Conservation (phyloP, 2,329 filamentous ascomycete species). For the Aspergillus candidus region DNA sequence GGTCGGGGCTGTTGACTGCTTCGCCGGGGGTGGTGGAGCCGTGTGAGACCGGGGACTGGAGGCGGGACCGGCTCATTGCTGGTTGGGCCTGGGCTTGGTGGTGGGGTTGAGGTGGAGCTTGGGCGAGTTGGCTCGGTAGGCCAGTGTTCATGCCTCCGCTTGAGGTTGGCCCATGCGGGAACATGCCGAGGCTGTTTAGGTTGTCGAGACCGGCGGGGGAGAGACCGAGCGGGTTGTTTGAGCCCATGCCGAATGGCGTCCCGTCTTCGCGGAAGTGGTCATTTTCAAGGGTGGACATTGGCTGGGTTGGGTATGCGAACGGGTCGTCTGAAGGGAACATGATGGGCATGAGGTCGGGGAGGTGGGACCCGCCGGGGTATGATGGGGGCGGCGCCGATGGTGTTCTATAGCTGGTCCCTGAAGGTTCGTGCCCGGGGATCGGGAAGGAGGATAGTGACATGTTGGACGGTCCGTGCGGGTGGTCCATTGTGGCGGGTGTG, state of each 20-base stretch:
- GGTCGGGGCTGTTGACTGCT: constrained; percentile 33
- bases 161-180: constrained; percentile 15
- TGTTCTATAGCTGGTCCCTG: neutral
- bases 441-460: constrained; percentile 13
- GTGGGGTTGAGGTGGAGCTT: constrained; percentile 7
- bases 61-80: constrained; percentile 20
- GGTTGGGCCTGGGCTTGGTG: constrained; percentile 8
- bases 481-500: constrained; percentile 22
- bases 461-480: constrained; percentile 16
- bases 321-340: constrained; percentile 48
- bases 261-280: constrained; percentile 34
- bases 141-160: constrained; percentile 18
- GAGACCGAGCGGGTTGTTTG: constrained; percentile 11
- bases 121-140: constrained; percentile 23
- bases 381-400: constrained; percentile 14
- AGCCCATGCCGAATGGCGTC: constrained; percentile 13
- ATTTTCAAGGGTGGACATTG: constrained; percentile 43
- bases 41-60: constrained; percentile 31
- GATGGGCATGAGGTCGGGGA: constrained; percentile 45
- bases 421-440: constrained; percentile 19
- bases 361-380: constrained; percentile 13
- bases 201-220: constrained; percentile 23
- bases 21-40: constrained; percentile 30
- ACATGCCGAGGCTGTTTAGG: constrained; percentile 22
- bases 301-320: constrained; percentile 46